Conservation (phyloP, 2,329 filamentous ascomycete genomes). For the Stachybotrys chlorohalonatus region DNA sequence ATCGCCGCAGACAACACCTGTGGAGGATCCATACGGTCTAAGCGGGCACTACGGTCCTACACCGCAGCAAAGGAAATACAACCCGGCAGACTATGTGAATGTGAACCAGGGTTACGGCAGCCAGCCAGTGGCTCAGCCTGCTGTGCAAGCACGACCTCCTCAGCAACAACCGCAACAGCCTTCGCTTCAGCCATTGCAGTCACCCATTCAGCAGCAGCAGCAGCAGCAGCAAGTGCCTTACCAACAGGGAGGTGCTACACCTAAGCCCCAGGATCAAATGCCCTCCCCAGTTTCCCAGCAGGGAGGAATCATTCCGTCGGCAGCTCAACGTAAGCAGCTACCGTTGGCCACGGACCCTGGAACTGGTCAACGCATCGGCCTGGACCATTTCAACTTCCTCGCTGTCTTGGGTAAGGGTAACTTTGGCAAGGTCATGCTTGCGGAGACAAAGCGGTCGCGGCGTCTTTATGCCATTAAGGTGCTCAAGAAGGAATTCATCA, state of each 20-base stretch:
- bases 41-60: conserved; percentile 22
- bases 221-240: conserved; percentile 17
- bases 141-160: conserved; percentile 20
- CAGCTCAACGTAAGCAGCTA: conserved; percentile 45
- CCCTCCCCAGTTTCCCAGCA: conserved; percentile 22
- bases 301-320: conserved; percentile 13
- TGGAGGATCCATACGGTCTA: conserved; percentile 26
- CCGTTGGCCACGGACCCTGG: conserved; percentile 65
- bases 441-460: conserved; percentile 87
- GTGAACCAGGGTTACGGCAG: conserved; percentile 37
- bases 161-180: conserved; percentile 19
- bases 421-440: conserved; percentile 99
- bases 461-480: conserved; percentile 98
- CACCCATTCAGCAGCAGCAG: conserved; percentile 27
- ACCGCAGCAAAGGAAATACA: conserved; percentile 57
- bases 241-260: conserved; percentile 16
- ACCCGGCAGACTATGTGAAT: conserved; percentile 67
- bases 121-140: conserved; percentile 9
- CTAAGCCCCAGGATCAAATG: conserved; percentile 24
- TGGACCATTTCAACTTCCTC: conserved; percentile 99
- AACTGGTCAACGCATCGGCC: conserved; percentile 75
- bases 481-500: conserved; percentile 99
- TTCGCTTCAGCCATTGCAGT: conserved; percentile 22
- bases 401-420: conserved; percentile 98
- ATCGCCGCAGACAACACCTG: conserved; percentile 12